Base-by-base conservation (phyloP, 176 grass and related monocot genomes). In the Urochloa ruziziensis region DNA sequence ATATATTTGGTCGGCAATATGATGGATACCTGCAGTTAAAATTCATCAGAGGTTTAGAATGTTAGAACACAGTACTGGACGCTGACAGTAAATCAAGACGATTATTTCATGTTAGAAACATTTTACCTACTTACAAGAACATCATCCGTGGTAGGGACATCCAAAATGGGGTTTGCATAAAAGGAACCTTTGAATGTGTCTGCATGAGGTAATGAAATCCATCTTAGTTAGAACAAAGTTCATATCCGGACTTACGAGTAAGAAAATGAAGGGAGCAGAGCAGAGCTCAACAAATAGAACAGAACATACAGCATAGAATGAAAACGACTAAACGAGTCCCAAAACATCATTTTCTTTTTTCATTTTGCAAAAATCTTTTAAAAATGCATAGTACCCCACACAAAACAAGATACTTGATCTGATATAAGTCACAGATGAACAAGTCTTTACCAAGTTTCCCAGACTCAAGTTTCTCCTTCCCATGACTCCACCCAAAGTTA, bases 401-500 rank as follows among this genome's bases (percentile, higher is more conserved):
- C 19, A 78, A 28, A 27, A 28, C 5, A 83, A 4, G 67, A 81
- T 18, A 53, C 34, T 70, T 21, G 48, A 39, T 42, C 2, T 75
- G 6, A 59, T 33, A 57, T n/a, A 83, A 49, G 7, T 81, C 0
- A 65, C 46, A 73, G 39, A 81, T 6, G 24, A 69, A 23, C 28
- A 29, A 77, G 28, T 83, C 35, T 58, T 62, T 91, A 95, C 96
- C 96, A 28, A 89, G 82, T 90, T 95, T 98, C 60, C 93, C 93
- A 46, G 89, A 93, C 83, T 95, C 96, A 69, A 98, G 71, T 72
- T 85, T 90, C 76, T 95, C 96, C 85, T 93, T 98, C 76, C 92
- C 96, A 88, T 98, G 96, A 67, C 96, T 98, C 93, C 96, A 98
- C 36, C 96, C 96, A 62, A 98, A 98, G 76, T 73, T 98, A 87